Base-by-base conservation (phyloP, 306 rosid species). In the Glycine soja region DNA sequence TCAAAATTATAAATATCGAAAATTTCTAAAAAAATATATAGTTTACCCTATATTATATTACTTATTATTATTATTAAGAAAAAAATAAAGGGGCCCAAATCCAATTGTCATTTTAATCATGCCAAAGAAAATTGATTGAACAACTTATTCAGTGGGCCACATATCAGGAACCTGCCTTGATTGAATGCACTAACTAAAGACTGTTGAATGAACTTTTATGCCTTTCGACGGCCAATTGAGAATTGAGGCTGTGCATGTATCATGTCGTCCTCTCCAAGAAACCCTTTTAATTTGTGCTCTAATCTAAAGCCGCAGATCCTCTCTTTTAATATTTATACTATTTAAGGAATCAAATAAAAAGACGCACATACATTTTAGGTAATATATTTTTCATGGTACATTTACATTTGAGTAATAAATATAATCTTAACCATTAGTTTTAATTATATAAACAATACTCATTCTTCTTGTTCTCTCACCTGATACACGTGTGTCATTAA, bases 91-190 rank as follows among this genome's bases (percentile, higher is more conserved):
- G 38, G 48, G 12, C 30, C 70, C 70, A 65, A 64, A 14, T 38
- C 48, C 24, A n/a, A 38, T 63, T 63, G 9, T 34, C 10, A 1
- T 34, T 63, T 6, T 63, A 63, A 63, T 38, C 24, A 38, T 65
- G 70, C 2, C 11, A 36, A 0, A 8, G 10, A 38, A 38, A 65
- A 65, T 65, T 65, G 70, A 65, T 38, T 65, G 70, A 65, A 14
- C 70, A 65, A n/a, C 70, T 65, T 65, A 65, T 14, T 65, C 3
- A 65, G 70, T 13, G 70, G 70, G 48, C 12, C 70, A 36, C 48
- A 65, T 3, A 63, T 14, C 12, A 36, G 19, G 19, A 63, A 63
- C 19, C 16, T 12, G 19, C 11, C 70, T 19, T 11, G 5, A 63
- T 65, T 13, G 13, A 64, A 13, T 36, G 70, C 24, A 63, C 69